A percentile compares a stretch with the other conserved stretches of the same genome.
Evolutionary conservation across 495 filamentous ascomycete species (phyloP).

Genomic region (Penicillium cinerascens): DNA sequence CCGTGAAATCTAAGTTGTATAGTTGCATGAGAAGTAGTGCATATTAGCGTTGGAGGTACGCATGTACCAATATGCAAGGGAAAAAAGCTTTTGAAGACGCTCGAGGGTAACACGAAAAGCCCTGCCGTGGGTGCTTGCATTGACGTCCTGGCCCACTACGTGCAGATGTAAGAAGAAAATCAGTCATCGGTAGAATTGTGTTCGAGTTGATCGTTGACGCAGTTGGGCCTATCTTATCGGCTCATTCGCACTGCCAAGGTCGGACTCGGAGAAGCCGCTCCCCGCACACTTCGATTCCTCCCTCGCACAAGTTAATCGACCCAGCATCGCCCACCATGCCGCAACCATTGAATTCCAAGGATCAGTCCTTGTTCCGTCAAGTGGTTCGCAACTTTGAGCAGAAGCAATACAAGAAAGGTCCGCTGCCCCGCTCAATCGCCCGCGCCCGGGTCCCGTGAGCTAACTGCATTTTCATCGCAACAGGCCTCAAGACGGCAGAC

Average conservation of each 20-base stretch:
- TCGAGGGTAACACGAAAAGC: not conserved
- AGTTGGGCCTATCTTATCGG: constrained; percentile 24
- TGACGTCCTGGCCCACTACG: not conserved
- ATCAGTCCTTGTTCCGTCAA: constrained; percentile 86
- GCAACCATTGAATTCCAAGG: constrained; percentile 83
- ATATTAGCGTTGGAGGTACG: not conserved
- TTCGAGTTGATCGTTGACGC: not conserved
- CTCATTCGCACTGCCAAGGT: constrained; percentile 25
- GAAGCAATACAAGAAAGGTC: constrained; percentile 97
- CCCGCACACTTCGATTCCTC: constrained; percentile 44
- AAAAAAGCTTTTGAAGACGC: not conserved
- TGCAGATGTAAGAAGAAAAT: not conserved
- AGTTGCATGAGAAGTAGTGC: not conserved
- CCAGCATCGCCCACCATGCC: constrained; percentile 56
- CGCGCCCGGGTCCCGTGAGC: constrained; percentile 3
- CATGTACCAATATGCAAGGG: not conserved
- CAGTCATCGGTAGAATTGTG: not conserved
- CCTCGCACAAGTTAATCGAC: constrained; percentile 35
- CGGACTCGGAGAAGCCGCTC: constrained; percentile 34
- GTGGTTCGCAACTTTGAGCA: constrained; percentile 93
- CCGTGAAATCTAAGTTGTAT: not conserved
- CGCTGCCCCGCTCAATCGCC: not conserved
- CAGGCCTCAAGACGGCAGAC: constrained; percentile 86
- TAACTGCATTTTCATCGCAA: constrained; percentile 20
- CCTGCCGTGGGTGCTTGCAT: not conserved